Evolutionary conservation across 495 filamentous ascomycete species (phyloP).

Genomic region (Hypoxylon rickii): DNA sequence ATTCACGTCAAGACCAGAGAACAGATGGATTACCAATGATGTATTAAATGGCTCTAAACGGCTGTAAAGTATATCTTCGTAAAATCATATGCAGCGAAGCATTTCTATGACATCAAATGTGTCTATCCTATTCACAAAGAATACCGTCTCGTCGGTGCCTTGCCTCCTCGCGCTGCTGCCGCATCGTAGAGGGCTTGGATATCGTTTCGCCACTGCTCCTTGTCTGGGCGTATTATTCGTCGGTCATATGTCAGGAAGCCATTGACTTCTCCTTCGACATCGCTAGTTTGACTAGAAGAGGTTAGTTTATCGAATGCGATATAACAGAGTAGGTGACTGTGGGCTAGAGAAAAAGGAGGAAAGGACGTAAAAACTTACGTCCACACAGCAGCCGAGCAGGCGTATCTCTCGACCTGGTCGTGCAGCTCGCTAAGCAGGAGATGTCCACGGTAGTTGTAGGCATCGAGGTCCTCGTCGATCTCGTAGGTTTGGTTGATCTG

Average conservation of each 20-base stretch:
- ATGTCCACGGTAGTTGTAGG: slow-evolving; percentile 68
- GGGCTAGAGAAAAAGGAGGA: too few species aligned
- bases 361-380: slow-evolving; percentile 28
- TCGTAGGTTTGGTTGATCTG: slow-evolving; percentile 70
- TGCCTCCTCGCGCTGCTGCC: slow-evolving; percentile 39
- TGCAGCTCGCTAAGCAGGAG: slow-evolving; percentile 57
- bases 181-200: slow-evolving; percentile 63
- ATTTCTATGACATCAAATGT: slow-evolving; percentile 1
- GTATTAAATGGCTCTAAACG: too few species aligned
- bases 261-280: slow-evolving; percentile 77
- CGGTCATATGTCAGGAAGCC: slow-evolving; percentile 72
- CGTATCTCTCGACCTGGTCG: slow-evolving; percentile 59
- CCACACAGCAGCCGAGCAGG: slow-evolving; percentile 49
- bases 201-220: slow-evolving; percentile 62
- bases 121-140: slow-evolving; percentile 2
- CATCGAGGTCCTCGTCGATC: slow-evolving; percentile 57
- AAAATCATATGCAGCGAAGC: slow-evolving; percentile 6
- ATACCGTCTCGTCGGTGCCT: slow-evolving; percentile 18
- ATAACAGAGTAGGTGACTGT: neutral
- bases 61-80: neutral
- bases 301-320: slow-evolving; percentile 1
- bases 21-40: too few species aligned
- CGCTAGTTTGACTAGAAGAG: slow-evolving; percentile 64
- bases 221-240: slow-evolving; percentile 55
- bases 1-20: too few species aligned